Evolutionary conservation across 2,329 filamentous ascomycete genomes (phyloP), one percentile per base, ranked within the genome.

Genomic region (Diaporthe sp.): DNA sequence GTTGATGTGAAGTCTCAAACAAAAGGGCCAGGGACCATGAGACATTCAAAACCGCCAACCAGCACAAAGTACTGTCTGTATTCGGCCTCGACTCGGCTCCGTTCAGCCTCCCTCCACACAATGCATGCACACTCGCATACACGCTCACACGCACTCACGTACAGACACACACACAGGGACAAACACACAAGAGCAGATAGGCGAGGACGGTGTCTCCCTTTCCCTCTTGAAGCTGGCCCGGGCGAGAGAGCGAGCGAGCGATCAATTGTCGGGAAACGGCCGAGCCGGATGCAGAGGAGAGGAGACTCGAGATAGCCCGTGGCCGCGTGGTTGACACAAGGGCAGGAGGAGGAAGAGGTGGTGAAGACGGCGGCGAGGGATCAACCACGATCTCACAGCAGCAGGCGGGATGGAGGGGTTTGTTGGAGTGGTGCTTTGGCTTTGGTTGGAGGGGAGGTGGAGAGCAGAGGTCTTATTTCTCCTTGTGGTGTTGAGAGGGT

Each of bases 1-100:
- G 71, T 37, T 65, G 61, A 71, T 73, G 39, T 68, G 60, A 53
- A 28, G 39, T 34, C 51, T 61, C 70, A 58, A 42, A 47, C 60
- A 37, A 61, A 72, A 75, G 71, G 63, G 77, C 72, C 75, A 76
- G 57, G 72, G 76, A 70, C 53, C 49, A 68, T 72, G 60, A 72
- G 75, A 72, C 51, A 75, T 51, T 74, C 60, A 63, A 51, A 51
- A 63, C 76, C 57, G 53, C 55, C 71, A 57, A 31, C 72, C 39
- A 47, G 42, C 25, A 42, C 17, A 67, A 57, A 47, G 37, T 39
- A 39, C 37, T 39, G 44, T 57, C 37, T 39, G 44, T 57, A 53
- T 39, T 31, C 49, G 73, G 51, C 73, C 28, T 63, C 67, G 47
- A n/a, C 34, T 71, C 53, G 63, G 31, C 42, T 53, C 25, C 31